Conservation (phyloP, 192 early-diverging fungal genomes). For the Umbelopsis sp. region DNA sequence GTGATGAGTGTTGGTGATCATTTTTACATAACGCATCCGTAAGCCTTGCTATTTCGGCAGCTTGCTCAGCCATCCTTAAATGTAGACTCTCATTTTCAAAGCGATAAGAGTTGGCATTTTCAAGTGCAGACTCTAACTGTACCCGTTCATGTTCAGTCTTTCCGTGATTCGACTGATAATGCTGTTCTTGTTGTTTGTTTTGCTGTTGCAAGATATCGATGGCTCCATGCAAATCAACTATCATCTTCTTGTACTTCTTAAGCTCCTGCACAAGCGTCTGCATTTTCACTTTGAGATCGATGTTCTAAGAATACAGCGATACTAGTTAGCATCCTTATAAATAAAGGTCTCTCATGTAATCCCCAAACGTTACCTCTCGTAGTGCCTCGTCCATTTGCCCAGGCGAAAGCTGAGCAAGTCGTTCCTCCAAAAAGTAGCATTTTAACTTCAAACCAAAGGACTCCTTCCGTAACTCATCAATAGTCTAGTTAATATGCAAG, state of each 20-base stretch:
- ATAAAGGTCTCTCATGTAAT: background rate
- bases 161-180: conserved; percentile 34
- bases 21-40: background rate
- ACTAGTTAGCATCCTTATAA: background rate
- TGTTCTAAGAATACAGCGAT: conserved; percentile 40
- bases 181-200: conserved; percentile 30
- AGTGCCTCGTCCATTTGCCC: conserved; percentile 55
- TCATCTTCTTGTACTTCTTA: conserved; percentile 50
- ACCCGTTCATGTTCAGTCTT: conserved; percentile 44
- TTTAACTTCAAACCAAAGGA: conserved; percentile 59
- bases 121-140: conserved; percentile 38
- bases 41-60: conserved; percentile 26
- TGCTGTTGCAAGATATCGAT: conserved; percentile 48
- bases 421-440: conserved; percentile 56
- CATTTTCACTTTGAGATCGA: conserved; percentile 52
- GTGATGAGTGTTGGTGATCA: background rate
- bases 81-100: conserved; percentile 33
- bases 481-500: conserved; percentile 37
- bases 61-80: conserved; percentile 25
- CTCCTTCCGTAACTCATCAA: conserved; percentile 59
- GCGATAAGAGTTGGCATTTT: conserved; percentile 19
- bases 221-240: conserved; percentile 47
- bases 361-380: conserved; percentile 48
- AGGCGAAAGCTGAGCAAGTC: conserved; percentile 51
- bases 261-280: conserved; percentile 48